Evolutionary conservation across 345 rosid species (phyloP), one percentile per base, ranked within the genome.

Genomic region (Pistacia vera): DNA sequence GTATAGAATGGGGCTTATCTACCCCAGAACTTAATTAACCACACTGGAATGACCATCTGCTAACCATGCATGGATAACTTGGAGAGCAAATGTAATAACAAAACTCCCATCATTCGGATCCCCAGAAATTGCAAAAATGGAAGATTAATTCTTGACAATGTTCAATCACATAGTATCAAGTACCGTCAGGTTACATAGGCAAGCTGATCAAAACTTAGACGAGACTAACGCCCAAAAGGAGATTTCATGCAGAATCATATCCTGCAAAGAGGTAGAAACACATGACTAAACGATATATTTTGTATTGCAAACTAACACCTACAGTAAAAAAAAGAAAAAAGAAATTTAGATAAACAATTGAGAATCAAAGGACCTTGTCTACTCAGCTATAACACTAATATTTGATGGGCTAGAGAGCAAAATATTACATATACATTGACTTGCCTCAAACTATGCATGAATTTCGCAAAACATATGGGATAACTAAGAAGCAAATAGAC

Each of bases 151-250:
- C 44, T 46, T 25, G 38, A n/a, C n/a, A 36, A 48, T 17, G 4
- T 3, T 9, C 11, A 69, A 52, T 60, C 63, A 28, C 38, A 57
- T 57, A 11, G 67, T 30, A 35, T 63, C 2, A 63, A 17, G 30
- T 35, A 73, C 63, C 58, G 33, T 62, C 75, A 14, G 51, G 72
- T 70, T 73, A 49, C 66, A 59, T 57, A 49, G 25, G 71, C 74
- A 63, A 57, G 66, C 54, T 71, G 69, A 70, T 73, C 58, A 48
- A 51, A 51, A 63, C 61, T 51, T 30, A 22, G 25, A 25, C 25
- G 44, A 28, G 46, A 44, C 54, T 0, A 56, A 72, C 11, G 46
- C 66, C 57, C 12, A 28, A 25, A 20, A 41, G 9, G 60, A 38
- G 28, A n/a, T 35, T 25, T 60, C 66, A 72, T 25, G 57, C 17